Evolutionary conservation across 2,329 filamentous ascomycete genomes (phyloP).

Genomic region (Bipolaris bicolor): DNA sequence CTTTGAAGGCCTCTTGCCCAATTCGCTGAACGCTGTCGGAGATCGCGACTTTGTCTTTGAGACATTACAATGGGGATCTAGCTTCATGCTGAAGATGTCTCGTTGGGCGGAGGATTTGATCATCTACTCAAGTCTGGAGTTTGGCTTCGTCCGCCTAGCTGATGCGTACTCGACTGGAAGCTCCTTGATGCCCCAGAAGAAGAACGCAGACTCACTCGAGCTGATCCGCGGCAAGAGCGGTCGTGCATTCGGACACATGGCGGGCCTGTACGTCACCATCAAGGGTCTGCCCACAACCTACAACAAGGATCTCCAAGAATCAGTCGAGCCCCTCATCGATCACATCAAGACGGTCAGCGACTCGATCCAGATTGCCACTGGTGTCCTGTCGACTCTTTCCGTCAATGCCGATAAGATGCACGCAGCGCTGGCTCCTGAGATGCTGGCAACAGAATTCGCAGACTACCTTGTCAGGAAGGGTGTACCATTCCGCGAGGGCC

Average conservation of each 20-base stretch:
- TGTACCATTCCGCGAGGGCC: conserved; percentile 79
- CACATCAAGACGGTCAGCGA: conserved; percentile 81
- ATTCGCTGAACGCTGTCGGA: conserved; percentile 76
- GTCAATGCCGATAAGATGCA: conserved; percentile 77
- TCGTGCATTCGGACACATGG: conserved; percentile 79
- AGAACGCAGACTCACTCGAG: conserved; percentile 77
- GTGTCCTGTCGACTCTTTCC: conserved; percentile 75
- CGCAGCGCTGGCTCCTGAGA: conserved; percentile 78
- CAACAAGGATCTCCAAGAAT: conserved; percentile 93
- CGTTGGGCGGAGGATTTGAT: conserved; percentile 87
- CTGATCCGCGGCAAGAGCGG: conserved; percentile 79
- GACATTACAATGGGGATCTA: conserved; percentile 78
- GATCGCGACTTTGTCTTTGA: conserved; percentile 86
- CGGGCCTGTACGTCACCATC: conserved; percentile 77
- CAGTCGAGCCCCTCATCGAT: conserved; percentile 83
- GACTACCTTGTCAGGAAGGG: conserved; percentile 69
- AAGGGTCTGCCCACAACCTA: conserved; percentile 81
- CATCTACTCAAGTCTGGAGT: conserved; percentile 78
- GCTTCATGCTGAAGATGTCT: conserved; percentile 79
- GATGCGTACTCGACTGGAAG: conserved; percentile 82
- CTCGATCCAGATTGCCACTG: conserved; percentile 81
- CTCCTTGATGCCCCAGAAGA: conserved; percentile 83
- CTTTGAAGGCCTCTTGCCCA: conserved; percentile 76
- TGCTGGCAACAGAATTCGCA: conserved; percentile 77
- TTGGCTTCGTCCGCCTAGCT: conserved; percentile 75